Evolutionary conservation across 2,329 filamentous ascomycete species (phyloP), one percentile per base, ranked within the genome.

Genomic region (Xylaria sp.): DNA sequence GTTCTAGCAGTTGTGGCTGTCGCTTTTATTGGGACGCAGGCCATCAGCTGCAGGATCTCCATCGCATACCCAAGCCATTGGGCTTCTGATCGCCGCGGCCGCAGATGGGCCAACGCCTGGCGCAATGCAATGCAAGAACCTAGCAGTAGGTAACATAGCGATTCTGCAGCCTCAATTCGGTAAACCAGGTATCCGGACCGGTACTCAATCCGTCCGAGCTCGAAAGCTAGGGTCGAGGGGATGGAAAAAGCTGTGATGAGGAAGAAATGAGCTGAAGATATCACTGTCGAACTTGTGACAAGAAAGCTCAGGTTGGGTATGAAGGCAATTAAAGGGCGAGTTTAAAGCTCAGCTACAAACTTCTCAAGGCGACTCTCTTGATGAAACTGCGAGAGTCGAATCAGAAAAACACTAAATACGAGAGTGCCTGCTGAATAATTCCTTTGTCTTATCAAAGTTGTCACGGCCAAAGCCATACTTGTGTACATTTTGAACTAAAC

Each of bases 81-180:
- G 56, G 56, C 23, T 58, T 20, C 23, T 32, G 56, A 58, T 58
- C 56, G 56, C 18, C 39, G 12, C 8, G 56, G 23, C 32, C 56
- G 56, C 56, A 58, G 23, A 46, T 46, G 44, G 13, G 37, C 39
- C 37, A 10, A 54, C 34, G 51, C 20, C 51, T 54, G 51, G 25
- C 51, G 55, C 39, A 28, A 58, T 58, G 56, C 56, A 58, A 58
- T 58, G 56, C 56, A 58, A 20, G 32, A 56, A 46, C 23, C 15
- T 28, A 46, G 2, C 15, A 15, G 10, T 28, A 28, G 23, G 6
- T 57, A 18, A 18, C 55, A 10, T 57, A 18, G 3, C 39, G 6
- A 4, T 7, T 20, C 20, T 20, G 37, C 32, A 15, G 20, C 34
- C 55, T 10, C 12, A 7, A 57, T 39, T 57, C 37, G 55, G 37